phyloP scores from a whole-genome alignment of 345 rosid species.

The Iberis pinnata region DNA sequence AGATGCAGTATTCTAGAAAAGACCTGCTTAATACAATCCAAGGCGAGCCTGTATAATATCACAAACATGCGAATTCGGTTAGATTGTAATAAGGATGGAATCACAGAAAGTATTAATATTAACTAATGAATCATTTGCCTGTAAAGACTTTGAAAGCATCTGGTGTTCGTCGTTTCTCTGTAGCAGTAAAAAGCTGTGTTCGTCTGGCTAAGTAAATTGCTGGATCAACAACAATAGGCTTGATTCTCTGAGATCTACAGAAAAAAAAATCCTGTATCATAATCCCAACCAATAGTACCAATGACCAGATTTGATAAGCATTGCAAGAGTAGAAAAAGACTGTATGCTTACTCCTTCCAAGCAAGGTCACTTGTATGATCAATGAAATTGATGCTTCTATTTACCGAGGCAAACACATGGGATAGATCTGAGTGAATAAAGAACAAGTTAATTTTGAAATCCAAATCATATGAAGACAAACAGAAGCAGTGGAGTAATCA shows the following conservation, averaged over 20 bases:
- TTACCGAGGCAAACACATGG: conserved; percentile 68
- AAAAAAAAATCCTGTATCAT: conserved; percentile 12
- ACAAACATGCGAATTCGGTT: conserved; percentile 21
- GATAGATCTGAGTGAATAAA: conserved; percentile 58
- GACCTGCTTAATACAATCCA: conserved; percentile 81
- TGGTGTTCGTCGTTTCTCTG: conserved; percentile 71
- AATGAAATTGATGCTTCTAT: conserved; percentile 81
- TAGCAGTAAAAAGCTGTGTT: conserved; percentile 80
- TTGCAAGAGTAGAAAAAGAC: not conserved
- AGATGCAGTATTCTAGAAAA: conserved; percentile 79
- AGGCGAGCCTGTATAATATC: conserved; percentile 63
- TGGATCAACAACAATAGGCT: conserved; percentile 89
- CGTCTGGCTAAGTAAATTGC: conserved; percentile 79
- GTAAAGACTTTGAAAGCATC: conserved; percentile 87
- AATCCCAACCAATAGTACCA: not conserved
- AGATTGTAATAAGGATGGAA: conserved; percentile 3
- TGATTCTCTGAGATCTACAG: conserved; percentile 67
- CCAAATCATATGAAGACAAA: conserved; percentile 16
- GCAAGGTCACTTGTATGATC: conserved; percentile 94
- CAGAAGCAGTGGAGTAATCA: conserved; percentile 13
- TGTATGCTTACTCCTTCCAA: conserved; percentile 92
- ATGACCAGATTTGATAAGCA: no score
- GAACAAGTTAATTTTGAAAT: not conserved
- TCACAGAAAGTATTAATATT: not conserved
- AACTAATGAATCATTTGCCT: conserved; percentile 39